Evolutionary conservation across 1,284 basidiomycete species (phyloP).

Genomic region (Abortiporus biennis): DNA sequence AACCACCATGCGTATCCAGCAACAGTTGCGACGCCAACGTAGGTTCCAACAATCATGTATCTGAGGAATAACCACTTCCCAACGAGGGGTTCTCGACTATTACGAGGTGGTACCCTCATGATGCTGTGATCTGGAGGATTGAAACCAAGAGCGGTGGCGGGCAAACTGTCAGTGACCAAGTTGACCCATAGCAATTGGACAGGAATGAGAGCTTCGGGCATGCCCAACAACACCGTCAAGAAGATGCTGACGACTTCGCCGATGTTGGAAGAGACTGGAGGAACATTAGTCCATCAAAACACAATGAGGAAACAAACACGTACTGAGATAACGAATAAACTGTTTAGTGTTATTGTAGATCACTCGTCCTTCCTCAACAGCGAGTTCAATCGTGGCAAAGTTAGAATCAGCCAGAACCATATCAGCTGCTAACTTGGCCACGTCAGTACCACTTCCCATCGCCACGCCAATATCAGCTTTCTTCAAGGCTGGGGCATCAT

Average conservation of each 20-base stretch:
- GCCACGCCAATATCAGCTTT: conserved; percentile 98
- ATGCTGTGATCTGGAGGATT: conserved; percentile 96
- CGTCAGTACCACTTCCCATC: conserved; percentile 99
- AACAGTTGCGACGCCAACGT: conserved; percentile 94
- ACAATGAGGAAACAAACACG: conserved; percentile 22
- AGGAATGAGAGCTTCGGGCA: conserved; percentile 98
- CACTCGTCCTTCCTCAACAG: conserved; percentile 93
- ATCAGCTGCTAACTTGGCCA: conserved; percentile 96
- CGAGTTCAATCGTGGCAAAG: conserved; percentile 90
- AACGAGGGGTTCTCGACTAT: conserved; percentile 85
- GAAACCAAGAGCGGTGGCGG: conserved; percentile 97
- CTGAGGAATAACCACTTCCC: conserved; percentile 94
- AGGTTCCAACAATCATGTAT: conserved; percentile 89
- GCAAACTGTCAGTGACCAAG: conserved; percentile 91
- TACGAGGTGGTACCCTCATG: conserved; percentile 90
- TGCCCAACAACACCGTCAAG: conserved; percentile 92
- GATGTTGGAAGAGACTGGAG: conserved; percentile 92
- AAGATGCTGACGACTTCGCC: conserved; percentile 98
- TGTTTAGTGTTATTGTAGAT: conserved; percentile 99
- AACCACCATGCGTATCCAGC: conserved; percentile 99
- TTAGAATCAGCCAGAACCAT: conserved; percentile 91
- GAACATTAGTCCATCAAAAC: conserved; percentile 3
- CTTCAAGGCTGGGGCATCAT: conserved; percentile 95
- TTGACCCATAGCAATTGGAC: conserved; percentile 99
- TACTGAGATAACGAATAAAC: conserved; percentile 90